phyloP scores from a whole-genome alignment of 768 basidiomycete species.

The Crucibulum laeve region DNA sequence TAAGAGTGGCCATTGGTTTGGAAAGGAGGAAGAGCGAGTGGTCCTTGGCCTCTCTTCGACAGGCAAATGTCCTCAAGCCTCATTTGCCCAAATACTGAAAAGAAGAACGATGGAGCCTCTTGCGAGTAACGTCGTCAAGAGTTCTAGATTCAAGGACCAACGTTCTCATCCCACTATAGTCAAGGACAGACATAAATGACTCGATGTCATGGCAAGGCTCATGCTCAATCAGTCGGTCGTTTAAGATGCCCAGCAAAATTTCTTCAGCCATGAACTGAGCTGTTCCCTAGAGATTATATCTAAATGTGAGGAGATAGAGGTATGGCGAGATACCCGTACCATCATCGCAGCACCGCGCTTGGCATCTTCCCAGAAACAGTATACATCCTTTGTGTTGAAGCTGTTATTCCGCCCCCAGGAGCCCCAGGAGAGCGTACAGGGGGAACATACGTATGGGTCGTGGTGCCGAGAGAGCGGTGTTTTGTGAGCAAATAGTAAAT shows the following conservation, averaged over 20 bases:
- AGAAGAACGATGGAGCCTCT: too few relatives aligned
- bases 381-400: conserved; percentile 5
- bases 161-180: too few relatives aligned
- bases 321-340: conserved; percentile 4
- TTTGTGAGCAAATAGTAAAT: conserved; percentile 20
- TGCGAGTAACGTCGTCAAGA: too few relatives aligned
- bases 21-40: too few relatives aligned
- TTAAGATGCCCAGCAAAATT: conserved; percentile 7
- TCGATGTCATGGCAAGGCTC: too few relatives aligned
- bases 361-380: conserved; percentile 4
- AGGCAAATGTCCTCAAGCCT: too few relatives aligned
- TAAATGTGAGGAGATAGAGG: background rate
- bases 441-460: background rate
- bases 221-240: too few relatives aligned
- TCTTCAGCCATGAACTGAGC: conserved; percentile 16
- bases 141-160: too few relatives aligned
- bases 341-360: conserved; percentile 13
- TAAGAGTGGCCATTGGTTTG: too few relatives aligned
- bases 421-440: conserved; percentile 4
- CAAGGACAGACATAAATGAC: too few relatives aligned
- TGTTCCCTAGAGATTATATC: conserved; percentile 13
- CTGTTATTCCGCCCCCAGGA: conserved; percentile 1
- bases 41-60: too few relatives aligned
- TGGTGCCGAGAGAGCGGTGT: background rate
- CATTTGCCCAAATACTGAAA: too few relatives aligned